Evolutionary conservation across 2,329 filamentous ascomycete genomes (phyloP).

Genomic region (Grosmannia serpens): DNA sequence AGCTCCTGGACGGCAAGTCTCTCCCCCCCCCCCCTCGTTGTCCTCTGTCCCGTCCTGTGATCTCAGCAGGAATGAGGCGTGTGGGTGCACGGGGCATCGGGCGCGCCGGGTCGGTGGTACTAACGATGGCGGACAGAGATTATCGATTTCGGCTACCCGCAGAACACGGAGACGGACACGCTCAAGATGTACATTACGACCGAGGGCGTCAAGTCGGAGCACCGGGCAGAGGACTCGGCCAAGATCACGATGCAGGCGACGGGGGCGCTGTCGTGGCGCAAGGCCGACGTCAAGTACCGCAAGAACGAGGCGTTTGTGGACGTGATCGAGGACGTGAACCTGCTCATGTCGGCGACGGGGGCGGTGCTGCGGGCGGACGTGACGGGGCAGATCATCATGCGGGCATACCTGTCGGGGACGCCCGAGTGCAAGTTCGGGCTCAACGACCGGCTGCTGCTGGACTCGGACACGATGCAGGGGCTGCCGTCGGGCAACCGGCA

Average conservation of each 20-base stretch:
- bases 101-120: not conserved
- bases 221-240: slow-evolving; percentile 79
- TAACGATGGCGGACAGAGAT: slow-evolving; percentile 53
- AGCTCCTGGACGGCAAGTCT: slow-evolving; percentile 73
- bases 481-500: slow-evolving; percentile 64
- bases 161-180: slow-evolving; percentile 97
- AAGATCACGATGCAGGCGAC: slow-evolving; percentile 99
- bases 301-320: slow-evolving; percentile 99
- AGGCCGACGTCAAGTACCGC: slow-evolving; percentile 95
- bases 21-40: not conserved
- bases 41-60: not conserved
- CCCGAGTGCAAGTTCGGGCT: slow-evolving; percentile 98
- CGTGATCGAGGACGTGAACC: slow-evolving; percentile 97
- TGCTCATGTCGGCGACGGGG: slow-evolving; percentile 96
- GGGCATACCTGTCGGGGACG: slow-evolving; percentile 89
- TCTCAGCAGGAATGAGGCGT: not conserved
- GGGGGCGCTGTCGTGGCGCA: slow-evolving; percentile 90
- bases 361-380: slow-evolving; percentile 93
- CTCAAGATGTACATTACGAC: slow-evolving; percentile 99
- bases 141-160: slow-evolving; percentile 96
- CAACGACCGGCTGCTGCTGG: slow-evolving; percentile 89
- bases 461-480: slow-evolving; percentile 55
- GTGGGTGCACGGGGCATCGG: not conserved
- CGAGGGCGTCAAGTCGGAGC: slow-evolving; percentile 90
- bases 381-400: slow-evolving; percentile 96